Evolutionary conservation across 148 eudicot genomes (phyloP).

Genomic region (Cornus controversa): DNA sequence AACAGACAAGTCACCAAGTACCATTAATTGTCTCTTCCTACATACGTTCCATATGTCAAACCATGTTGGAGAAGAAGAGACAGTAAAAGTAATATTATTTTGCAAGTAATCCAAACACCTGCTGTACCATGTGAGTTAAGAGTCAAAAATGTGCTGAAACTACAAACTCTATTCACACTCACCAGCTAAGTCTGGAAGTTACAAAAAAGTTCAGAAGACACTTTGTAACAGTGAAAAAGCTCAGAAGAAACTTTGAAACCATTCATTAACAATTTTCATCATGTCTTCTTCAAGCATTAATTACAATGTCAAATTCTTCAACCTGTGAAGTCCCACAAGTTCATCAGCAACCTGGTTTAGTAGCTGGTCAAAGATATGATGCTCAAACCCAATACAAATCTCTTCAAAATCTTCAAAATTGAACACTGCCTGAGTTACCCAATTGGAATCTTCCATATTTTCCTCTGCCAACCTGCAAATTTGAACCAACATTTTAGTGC

Average conservation of each 20-base stretch:
- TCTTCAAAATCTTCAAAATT: conserved; percentile 27
- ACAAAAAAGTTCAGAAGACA: neutral
- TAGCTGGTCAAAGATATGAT: conserved; percentile 38
- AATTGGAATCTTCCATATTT: conserved; percentile 19
- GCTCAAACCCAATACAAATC: conserved; percentile 32
- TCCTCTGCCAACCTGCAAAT: conserved; percentile 35
- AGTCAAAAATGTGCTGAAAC: no score
- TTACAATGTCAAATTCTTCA: neutral
- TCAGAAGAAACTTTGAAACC: neutral
- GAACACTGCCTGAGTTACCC: conserved; percentile 8
- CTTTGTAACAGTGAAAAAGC: neutral
- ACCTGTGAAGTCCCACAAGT: neutral
- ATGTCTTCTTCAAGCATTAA: neutral
- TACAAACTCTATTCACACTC: neutral
- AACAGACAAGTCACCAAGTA: no score
- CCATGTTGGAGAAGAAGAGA: neutral
- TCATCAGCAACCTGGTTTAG: conserved; percentile 24
- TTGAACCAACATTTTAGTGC: conserved; percentile 19
- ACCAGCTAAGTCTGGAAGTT: neutral
- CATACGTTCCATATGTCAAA: neutral
- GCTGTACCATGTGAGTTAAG: neutral
- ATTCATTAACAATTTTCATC: neutral
- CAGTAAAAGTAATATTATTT: neutral
- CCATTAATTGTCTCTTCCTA: neutral
- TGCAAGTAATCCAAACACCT: neutral